Evolutionary conservation across 306 rosid species (phyloP), one percentile per base, ranked within the genome.

Genomic region (Vachellia collinsii): DNA sequence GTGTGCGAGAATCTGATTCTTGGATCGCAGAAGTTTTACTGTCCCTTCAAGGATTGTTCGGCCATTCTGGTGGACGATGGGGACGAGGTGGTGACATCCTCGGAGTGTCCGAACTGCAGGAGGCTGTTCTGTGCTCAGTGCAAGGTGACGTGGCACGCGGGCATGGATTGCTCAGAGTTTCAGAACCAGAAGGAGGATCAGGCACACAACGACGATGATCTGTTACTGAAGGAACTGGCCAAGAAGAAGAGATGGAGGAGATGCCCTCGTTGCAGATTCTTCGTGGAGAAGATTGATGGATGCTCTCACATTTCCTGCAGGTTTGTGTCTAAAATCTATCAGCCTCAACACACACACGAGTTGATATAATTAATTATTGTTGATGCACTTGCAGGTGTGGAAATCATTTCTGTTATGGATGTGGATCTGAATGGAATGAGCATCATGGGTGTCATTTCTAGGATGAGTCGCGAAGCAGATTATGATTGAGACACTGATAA

Each of bases 41-140:
- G 95, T 65, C 95, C 92, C 1, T 90, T 80, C 8, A 83, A 84
- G 78, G 94, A 92, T 20, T 89, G 91, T 19, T 85, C 90, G 3
- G 86, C 87, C 6, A 37, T 83, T 90, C 22, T 90, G 58, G 61
- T 90, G 6, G 85, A 70, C 25, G 90, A 90, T 16, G 94, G 82
- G 0, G 80, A 1, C 0, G 90, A 79, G 22, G 39, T 17, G n/a
- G 74, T 70, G 56, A 89, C 89, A 4, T n/a, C 12, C 11, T 85
- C 92, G 0, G 92, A 88, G 47, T 91, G 94, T 61, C 90, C 88
- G 1, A 70, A 72, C 39, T 90, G 95, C 17, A 51, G 85, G 19
- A 83, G 92, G 48, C 6, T 92, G 81, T 92, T 94, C 43, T 93
- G 94, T 64, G 96, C 93, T 0, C 83, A 79, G 72, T 89, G 92